Base-by-base conservation (phyloP, 1,284 basidiomycete species). In the Microstroma glucosiphilum region DNA sequence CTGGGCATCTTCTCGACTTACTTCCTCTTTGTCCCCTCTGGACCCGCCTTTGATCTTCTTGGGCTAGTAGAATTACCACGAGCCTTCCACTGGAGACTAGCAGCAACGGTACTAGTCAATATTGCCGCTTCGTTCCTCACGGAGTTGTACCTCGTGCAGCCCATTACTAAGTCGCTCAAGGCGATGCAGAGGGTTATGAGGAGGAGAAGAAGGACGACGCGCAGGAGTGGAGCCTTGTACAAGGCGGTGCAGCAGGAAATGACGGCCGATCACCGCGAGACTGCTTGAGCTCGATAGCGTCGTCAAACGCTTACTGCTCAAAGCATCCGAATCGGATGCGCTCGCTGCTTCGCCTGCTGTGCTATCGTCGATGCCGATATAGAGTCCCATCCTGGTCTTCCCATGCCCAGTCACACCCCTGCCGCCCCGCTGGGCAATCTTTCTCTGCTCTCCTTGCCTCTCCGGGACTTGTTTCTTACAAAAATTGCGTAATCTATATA, bases 1-100 rank as follows among this genome's bases (percentile, higher is more conserved):
- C 63, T 79, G 4, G 61, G 67, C 12, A 8, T 51, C 23, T 65
- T 75, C 61, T 76, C 73, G 4, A 57, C 75, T 15, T 76, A 66
- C 51, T 70, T 75, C 21, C 64, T 79, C 21, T 79, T 79, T 60
- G 66, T 72, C 3, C 90, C 92, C 2, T 86, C 88, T 1, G 80
- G 82, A 51, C 80, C 83, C 9, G 73, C 93, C 58, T 83, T 84
- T 26, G 78, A 84, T 17, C 79, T 93, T 55, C 83, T 98, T 46
- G 88, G 90, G 68, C 83, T 98, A 70, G 88, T 94, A 83, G 77
- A 82, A 3, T 82, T 98, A 17, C 91, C 91, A 0, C 78, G 83
- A 55, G 75, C 83, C 17, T 93, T 87, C 69, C 87, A 90, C 69
- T 78, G 85, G 63, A 84, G 86, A 70, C 83, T 98, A 40, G 82